These are phyloP conservation scores for Primulina huaijiensis DNA, from an alignment of 257 asterid species.

Conservation along the genomic window DNA sequence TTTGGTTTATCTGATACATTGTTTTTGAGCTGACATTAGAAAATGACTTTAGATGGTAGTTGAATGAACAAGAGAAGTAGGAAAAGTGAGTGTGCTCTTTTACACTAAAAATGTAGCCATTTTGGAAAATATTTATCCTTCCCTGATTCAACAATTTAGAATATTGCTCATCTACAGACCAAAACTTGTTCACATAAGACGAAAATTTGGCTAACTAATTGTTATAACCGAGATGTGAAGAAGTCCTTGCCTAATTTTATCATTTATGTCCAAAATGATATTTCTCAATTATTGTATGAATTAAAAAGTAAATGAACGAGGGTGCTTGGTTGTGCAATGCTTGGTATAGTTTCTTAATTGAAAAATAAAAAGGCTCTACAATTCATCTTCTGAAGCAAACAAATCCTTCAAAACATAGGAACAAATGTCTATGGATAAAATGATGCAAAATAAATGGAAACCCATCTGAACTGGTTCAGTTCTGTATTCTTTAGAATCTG, in stretches of 20 bases:
- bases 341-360: neutral
- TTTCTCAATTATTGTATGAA: too few relatives aligned
- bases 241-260: too few relatives aligned
- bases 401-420: too few relatives aligned
- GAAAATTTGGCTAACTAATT: too few relatives aligned
- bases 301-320: neutral
- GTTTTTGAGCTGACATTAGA: constrained; percentile 13
- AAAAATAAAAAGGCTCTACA: too few relatives aligned
- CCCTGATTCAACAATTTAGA: neutral
- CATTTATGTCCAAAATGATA: neutral
- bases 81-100: constrained; percentile 1
- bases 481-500: too few relatives aligned
- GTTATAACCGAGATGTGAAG: too few relatives aligned
- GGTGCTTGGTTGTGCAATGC: neutral
- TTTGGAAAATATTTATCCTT: neutral
- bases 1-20: constrained; percentile 14
- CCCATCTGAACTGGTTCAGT: too few relatives aligned
- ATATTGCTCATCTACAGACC: too few relatives aligned
- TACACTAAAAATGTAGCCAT: neutral
- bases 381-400: neutral
- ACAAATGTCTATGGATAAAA: too few relatives aligned
- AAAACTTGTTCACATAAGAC: too few relatives aligned
- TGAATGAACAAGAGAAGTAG: neutral
- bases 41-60: neutral
- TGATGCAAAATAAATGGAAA: too few relatives aligned